Evolutionary conservation across 2,329 filamentous ascomycete species (phyloP).

Genomic region (Sclerotinia spermophila): DNA sequence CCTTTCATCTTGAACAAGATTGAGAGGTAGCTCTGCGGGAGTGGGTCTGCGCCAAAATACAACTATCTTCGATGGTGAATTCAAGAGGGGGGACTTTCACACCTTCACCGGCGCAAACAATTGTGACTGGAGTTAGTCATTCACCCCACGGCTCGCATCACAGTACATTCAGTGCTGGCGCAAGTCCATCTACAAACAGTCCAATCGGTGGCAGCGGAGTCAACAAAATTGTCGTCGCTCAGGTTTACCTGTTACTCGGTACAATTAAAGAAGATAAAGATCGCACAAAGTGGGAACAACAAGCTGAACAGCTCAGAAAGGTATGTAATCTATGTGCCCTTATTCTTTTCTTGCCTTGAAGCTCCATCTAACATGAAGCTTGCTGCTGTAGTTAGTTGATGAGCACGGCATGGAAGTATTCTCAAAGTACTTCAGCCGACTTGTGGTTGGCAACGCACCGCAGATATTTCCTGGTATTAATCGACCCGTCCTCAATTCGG

Average conservation of each 20-base stretch:
- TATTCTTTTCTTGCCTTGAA: slow-evolving; percentile 12
- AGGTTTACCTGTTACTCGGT: slow-evolving; percentile 90
- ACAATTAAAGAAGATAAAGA: slow-evolving; percentile 94
- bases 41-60: slow-evolving; percentile 36
- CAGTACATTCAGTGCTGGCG: slow-evolving; percentile 40
- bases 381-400: slow-evolving; percentile 70
- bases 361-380: slow-evolving; percentile 3
- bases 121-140: slow-evolving; percentile 38
- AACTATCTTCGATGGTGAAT: slow-evolving; percentile 40
- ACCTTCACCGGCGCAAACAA: slow-evolving; percentile 39
- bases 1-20: slow-evolving; percentile 35
- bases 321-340: slow-evolving; percentile 47
- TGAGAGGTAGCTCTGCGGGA: slow-evolving; percentile 38
- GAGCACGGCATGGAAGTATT: slow-evolving; percentile 99
- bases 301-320: slow-evolving; percentile 88
- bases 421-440: slow-evolving; percentile 88
- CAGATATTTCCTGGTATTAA: slow-evolving; percentile 83
- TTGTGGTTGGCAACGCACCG: slow-evolving; percentile 85
- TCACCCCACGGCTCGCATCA: slow-evolving; percentile 45
- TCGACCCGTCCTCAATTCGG: slow-evolving; percentile 68
- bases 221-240: slow-evolving; percentile 90
- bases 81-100: slow-evolving; percentile 39
- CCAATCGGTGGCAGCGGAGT: slow-evolving; percentile 58
- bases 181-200: slow-evolving; percentile 38
- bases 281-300: slow-evolving; percentile 84